Conservation (phyloP, 2,329 filamentous ascomycete genomes). For the Pseudocercospora fijiensis region DNA sequence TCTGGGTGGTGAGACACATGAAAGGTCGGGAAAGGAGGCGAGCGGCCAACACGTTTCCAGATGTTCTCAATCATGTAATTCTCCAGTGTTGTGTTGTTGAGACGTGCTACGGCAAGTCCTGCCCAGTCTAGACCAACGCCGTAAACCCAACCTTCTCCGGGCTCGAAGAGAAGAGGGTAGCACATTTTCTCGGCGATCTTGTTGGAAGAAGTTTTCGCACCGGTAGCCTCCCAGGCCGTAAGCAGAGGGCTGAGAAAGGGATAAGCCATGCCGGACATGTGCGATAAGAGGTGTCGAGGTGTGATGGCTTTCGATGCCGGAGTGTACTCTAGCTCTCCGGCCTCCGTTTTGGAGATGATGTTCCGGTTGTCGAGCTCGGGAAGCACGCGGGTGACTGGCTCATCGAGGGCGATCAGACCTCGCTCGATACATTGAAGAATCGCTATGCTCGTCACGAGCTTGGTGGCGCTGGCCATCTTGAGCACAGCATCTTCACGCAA, state of each 20-base stretch:
- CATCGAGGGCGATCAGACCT: conserved; percentile 49
- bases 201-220: conserved; percentile 34
- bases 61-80: conserved; percentile 46
- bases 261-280: conserved; percentile 50
- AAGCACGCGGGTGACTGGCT: conserved; percentile 47
- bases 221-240: conserved; percentile 18
- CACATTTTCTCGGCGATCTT: neutral
- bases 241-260: conserved; percentile 43
- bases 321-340: neutral
- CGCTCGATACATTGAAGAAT: conserved; percentile 56
- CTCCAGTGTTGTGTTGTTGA: conserved; percentile 43
- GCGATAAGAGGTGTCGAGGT: conserved; percentile 47
- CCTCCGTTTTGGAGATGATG: conserved; percentile 14
- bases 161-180: conserved; percentile 47
- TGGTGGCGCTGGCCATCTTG: conserved; percentile 41
- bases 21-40: conserved; percentile 34
- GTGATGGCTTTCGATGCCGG: conserved; percentile 12
- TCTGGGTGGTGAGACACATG: conserved; percentile 18
- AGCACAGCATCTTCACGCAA: conserved; percentile 34
- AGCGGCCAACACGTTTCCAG: conserved; percentile 41
- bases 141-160: conserved; percentile 52
- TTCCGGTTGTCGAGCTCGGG: conserved; percentile 47
- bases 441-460: conserved; percentile 54
- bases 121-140: conserved; percentile 52
- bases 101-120: conserved; percentile 48